A percentile compares a stretch with the other conserved stretches of the same genome.
These are phyloP conservation scores for Cyberlindnera suaveolens DNA, from an alignment of 805 yeast genomes.

Conservation along the genomic window DNA sequence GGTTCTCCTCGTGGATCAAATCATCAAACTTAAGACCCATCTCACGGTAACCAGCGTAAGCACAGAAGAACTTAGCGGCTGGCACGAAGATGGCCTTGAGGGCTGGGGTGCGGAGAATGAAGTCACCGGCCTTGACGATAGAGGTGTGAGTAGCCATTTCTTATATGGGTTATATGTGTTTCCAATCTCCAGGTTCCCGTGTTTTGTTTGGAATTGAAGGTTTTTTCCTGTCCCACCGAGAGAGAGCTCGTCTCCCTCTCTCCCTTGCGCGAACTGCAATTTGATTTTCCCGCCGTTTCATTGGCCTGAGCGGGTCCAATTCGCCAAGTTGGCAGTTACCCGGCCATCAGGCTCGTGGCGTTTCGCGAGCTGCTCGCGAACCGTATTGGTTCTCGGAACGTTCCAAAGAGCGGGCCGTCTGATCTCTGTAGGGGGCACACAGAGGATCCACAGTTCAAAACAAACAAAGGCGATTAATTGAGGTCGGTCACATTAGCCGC, in stretches of 20 bases:
- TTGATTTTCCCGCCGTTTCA: constrained; percentile 8
- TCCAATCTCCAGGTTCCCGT: not conserved
- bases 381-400: not conserved
- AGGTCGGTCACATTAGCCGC: no score
- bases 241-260: no score
- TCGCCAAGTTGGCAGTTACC: not conserved
- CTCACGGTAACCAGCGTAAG: constrained; percentile 88
- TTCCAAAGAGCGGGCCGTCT: not conserved
- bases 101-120: constrained; percentile 72
- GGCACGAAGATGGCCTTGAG: constrained; percentile 76
- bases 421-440: no score
- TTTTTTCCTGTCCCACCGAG: not conserved
- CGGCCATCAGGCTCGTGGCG: not conserved
- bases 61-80: constrained; percentile 64
- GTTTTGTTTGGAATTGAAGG: not conserved
- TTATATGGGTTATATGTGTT: not conserved
- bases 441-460: no score
- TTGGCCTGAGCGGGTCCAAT: constrained; percentile 3
- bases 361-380: not conserved
- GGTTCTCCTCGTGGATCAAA: constrained; percentile 80
- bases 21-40: constrained; percentile 91
- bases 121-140: constrained; percentile 69
- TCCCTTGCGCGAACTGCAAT: not conserved
- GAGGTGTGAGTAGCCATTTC: constrained; percentile 40
- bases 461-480: no score